Base-by-base conservation (phyloP, 352 stramenopile genomes). In the Globisporangium recalcitrans region DNA sequence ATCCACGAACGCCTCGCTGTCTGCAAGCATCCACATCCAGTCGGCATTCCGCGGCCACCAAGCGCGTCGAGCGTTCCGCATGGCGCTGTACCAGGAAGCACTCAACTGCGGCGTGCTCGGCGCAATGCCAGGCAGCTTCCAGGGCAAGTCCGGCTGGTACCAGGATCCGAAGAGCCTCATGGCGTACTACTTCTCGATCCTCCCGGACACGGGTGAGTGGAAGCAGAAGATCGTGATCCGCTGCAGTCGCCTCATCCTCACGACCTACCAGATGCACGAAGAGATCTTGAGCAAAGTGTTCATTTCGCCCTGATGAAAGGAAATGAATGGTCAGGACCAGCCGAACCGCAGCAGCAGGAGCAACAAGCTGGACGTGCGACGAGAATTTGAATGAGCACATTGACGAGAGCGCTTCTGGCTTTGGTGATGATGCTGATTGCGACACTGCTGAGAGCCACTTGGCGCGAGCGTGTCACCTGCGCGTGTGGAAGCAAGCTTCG, bases 101-200 rank as follows among this genome's bases (percentile, higher is more conserved):
- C 62, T 88, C 27, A 69, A 67, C 29, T 84, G 78, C 31, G 80
- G 79, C 19, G 78, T 92, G 38, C 72, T 92, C 0, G 83, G 83
- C 24, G 83, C 80, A 4, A 90, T 90, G 80, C 80, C 83, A 3
- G 75, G 81, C 21, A 90, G 78, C 0, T 65, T 71, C 2, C 81
- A 93, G 62, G 83, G 81, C 34, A 70, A 64, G 6, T 83, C 76
- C 1, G 81, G 83, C 13, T 91, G 83, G 80, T 93, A 93, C 63
- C 70, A 91, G 66, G 80, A 93, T 69, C 78, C 78, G 9, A 87
- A 87, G 72, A 83, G 74, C 19, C 68, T 85, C 53, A 75, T 85
- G 51, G 83, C 83, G 49, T 90, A 93, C 68, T 91, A 89, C 70
- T 93, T 93, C 49, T 66, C 70, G 14, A 74, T 93, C 38, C 59